Evolutionary conservation across 2,329 filamentous ascomycete genomes (phyloP).

Genomic region (Dactylonectria macrodidyma): DNA sequence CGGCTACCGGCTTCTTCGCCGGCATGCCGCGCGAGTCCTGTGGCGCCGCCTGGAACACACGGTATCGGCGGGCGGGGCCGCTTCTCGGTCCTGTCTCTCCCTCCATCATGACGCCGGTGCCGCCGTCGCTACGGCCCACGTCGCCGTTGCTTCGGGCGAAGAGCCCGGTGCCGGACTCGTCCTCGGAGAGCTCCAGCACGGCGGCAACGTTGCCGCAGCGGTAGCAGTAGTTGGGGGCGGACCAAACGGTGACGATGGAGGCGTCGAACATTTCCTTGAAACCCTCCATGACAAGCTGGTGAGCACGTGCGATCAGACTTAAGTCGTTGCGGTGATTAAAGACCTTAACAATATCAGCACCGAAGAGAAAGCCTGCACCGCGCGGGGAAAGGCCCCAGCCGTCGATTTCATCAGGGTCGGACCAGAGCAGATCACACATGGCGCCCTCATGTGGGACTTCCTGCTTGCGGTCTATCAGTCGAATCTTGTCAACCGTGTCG

Average conservation of each 20-base stretch:
- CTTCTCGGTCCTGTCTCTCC: slow-evolving; percentile 60
- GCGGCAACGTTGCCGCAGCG: slow-evolving; percentile 96
- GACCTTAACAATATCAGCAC: slow-evolving; percentile 92
- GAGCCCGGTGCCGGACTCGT: slow-evolving; percentile 81
- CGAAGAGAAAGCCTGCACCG: slow-evolving; percentile 95
- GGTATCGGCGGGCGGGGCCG: slow-evolving; percentile 90
- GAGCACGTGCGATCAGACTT: slow-evolving; percentile 91
- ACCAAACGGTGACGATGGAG: slow-evolving; percentile 98
- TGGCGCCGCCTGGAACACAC: slow-evolving; percentile 96
- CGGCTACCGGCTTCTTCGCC: slow-evolving; percentile 96
- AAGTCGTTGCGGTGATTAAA: slow-evolving; percentile 97
- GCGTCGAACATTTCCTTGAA: slow-evolving; percentile 99
- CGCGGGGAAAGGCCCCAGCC: slow-evolving; percentile 96
- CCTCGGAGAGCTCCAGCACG: slow-evolving; percentile 92
- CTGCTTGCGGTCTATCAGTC: slow-evolving; percentile 94
- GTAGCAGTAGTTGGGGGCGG: slow-evolving; percentile 97
- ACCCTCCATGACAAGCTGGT: slow-evolving; percentile 99
- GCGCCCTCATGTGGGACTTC: slow-evolving; percentile 98
- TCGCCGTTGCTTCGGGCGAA: slow-evolving; percentile 81
- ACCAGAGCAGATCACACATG: slow-evolving; percentile 99
- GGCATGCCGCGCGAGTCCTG: slow-evolving; percentile 98
- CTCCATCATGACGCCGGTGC: slow-evolving; percentile 64
- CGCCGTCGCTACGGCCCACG: slow-evolving; percentile 70
- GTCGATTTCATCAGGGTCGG: slow-evolving; percentile 97
- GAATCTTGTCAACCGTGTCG: slow-evolving; percentile 95